Evolutionary conservation across 1,284 basidiomycete species (phyloP).

Genomic region (Trichosporon sp.): DNA sequence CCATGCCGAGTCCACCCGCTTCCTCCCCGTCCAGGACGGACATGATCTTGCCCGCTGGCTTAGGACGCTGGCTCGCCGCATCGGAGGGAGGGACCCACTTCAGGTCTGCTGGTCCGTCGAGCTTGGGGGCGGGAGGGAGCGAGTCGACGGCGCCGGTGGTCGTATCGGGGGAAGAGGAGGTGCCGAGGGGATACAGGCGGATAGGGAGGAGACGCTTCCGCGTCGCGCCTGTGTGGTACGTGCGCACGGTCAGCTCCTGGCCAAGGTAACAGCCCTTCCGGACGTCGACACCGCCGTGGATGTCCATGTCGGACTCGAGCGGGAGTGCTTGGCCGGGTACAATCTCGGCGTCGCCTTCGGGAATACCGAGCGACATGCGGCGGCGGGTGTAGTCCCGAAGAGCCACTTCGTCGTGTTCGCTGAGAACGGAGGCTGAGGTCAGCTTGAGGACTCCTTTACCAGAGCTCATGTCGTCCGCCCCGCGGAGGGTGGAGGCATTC

Average conservation of each 20-base stretch:
- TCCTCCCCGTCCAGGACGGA: constrained; percentile 32
- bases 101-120: constrained; percentile 36
- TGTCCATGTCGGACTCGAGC: constrained; percentile 89
- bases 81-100: constrained; percentile 43
- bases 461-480: too few species aligned
- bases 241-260: constrained; percentile 94
- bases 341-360: constrained; percentile 82
- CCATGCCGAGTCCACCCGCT: constrained; percentile 44
- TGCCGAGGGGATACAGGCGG: constrained; percentile 37
- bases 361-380: constrained; percentile 80
- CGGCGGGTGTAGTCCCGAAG: constrained; percentile 24
- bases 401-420: constrained; percentile 33
- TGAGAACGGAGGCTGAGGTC: constrained; percentile 34
- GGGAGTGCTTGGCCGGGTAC: constrained; percentile 77
- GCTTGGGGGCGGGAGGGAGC: neutral
- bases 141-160: neutral
- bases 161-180: constrained; percentile 10
- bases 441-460: neutral
- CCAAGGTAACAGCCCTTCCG: constrained; percentile 98
- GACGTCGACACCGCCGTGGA: constrained; percentile 95
- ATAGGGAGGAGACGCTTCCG: constrained; percentile 90
- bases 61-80: constrained; percentile 45
- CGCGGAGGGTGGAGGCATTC: too few species aligned
- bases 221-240: constrained; percentile 90
- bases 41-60: constrained; percentile 51